Evolutionary conservation across 441 rosid species (phyloP), one percentile per base, ranked within the genome.

Genomic region (Populus hybrid): DNA sequence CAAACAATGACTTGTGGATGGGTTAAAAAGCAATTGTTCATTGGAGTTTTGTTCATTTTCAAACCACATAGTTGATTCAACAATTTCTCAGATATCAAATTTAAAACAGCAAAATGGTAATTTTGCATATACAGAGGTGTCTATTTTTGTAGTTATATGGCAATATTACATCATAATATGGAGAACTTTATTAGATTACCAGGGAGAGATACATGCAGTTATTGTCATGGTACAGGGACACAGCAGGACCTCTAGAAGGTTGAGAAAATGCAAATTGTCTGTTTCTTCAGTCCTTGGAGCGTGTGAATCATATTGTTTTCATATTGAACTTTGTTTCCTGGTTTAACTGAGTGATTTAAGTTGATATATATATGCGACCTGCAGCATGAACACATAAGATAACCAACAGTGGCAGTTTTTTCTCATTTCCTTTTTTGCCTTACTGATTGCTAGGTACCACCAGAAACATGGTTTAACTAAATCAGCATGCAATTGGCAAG

Each of bases 21-120:
- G 35, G 75, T 42, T 61, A 34, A 35, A 57, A 74, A 70, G 35
- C 71, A 74, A 65, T 42, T 53, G 40, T 24, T 66, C 6, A 35
- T 66, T 63, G 34, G 46, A 24, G 8, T 63, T 28, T 40, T 32
- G 11, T 42, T 34, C 23, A 23, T 69, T 28, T 77, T 30, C 42
- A 46, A 71, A 71, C 71, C 20, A 11, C 21, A 9, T 2, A 61
- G 24, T 21, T 61, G 65, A 8, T 61, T 61, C 24, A 21, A 71
- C 50, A 63, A 35, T 71, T 34, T 16, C 24, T 4, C 23, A 67
- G 18, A 38, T 72, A 2, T 78, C 32, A 34, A 34, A 72, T 14
- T 32, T 69, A 7, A 26, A 36, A 71, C 46, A 26, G 23, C 8
- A 10, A 8, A 2, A 16, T 10, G 32, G 63, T 8, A 42, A 40